Conservation (phyloP, 768 basidiomycete genomes). For the Symmetrospora coprosmae region DNA sequence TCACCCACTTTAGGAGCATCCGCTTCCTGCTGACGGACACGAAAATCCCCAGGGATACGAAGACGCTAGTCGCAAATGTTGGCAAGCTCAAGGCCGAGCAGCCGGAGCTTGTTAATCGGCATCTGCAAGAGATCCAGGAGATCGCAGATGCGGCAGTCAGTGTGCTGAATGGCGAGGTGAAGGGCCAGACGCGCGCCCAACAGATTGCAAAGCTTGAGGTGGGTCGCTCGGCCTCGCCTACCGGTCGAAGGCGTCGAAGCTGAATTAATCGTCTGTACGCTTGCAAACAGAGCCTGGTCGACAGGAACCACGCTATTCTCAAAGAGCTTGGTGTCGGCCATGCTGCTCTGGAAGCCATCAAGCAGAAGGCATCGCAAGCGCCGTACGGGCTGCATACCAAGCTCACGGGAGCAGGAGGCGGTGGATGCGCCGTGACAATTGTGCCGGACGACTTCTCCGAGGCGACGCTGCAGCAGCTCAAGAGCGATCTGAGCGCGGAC, state of each 20-base stretch:
- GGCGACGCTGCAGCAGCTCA: constrained; percentile 47
- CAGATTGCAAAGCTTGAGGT: constrained; percentile 59
- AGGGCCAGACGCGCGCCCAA: constrained; percentile 52
- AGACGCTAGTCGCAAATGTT: constrained; percentile 83
- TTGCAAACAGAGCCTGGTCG: constrained; percentile 65
- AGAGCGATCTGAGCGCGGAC: constrained; percentile 47
- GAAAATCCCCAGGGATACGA: constrained; percentile 82
- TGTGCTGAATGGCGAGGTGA: constrained; percentile 57
- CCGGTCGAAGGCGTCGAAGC: background rate
- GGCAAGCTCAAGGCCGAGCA: constrained; percentile 59
- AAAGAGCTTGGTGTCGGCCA: constrained; percentile 81
- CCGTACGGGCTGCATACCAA: constrained; percentile 73
- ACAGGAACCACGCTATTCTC: constrained; percentile 77
- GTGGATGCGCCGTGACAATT: constrained; percentile 92
- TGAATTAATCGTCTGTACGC: constrained; percentile 14
- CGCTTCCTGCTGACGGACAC: constrained; percentile 85
- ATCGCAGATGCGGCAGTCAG: constrained; percentile 70
- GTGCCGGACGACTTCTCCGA: constrained; percentile 78
- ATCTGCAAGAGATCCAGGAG: constrained; percentile 65
- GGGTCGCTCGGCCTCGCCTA: constrained; percentile 37
- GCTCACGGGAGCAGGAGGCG: constrained; percentile 92
- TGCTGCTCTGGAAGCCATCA: constrained; percentile 66
- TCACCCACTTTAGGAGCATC: constrained; percentile 70
- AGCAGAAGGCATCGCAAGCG: constrained; percentile 49
- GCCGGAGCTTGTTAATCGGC: constrained; percentile 65